Conservation (phyloP, 306 rosid species). For the Lathyrus oleraceus region DNA sequence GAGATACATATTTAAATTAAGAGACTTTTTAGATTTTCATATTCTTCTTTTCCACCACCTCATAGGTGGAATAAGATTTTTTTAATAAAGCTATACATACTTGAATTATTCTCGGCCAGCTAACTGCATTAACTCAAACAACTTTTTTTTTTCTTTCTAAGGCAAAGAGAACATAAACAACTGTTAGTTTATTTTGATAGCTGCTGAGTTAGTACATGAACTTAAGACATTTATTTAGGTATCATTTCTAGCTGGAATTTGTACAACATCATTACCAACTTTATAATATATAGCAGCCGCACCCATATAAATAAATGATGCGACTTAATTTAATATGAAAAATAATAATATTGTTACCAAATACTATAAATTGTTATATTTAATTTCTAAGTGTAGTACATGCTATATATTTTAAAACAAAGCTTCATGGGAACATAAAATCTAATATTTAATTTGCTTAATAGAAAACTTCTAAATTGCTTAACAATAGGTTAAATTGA, state of each 20-base stretch:
- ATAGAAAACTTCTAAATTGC: neutral
- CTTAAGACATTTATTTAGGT: slow-evolving; percentile 18
- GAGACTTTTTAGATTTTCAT: no score
- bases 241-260: slow-evolving; percentile 36
- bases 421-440: neutral
- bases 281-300: slow-evolving; percentile 6
- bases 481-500: neutral
- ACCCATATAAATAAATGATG: slow-evolving; percentile 16
- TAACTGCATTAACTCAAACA: neutral
- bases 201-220: slow-evolving; percentile 11
- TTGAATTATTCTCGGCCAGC: neutral
- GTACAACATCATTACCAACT: neutral
- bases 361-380: neutral
- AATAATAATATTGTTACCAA: neutral
- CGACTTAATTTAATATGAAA: neutral
- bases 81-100: neutral
- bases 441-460: neutral
- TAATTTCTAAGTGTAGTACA: neutral
- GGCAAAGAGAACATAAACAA: neutral
- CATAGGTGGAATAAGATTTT: no score
- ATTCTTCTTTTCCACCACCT: no score
- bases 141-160: neutral
- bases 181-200: neutral
- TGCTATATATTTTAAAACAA: neutral
- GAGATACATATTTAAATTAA: no score